Base-by-base conservation (phyloP, 345 rosid genomes). In the Hibiscus syriacus region DNA sequence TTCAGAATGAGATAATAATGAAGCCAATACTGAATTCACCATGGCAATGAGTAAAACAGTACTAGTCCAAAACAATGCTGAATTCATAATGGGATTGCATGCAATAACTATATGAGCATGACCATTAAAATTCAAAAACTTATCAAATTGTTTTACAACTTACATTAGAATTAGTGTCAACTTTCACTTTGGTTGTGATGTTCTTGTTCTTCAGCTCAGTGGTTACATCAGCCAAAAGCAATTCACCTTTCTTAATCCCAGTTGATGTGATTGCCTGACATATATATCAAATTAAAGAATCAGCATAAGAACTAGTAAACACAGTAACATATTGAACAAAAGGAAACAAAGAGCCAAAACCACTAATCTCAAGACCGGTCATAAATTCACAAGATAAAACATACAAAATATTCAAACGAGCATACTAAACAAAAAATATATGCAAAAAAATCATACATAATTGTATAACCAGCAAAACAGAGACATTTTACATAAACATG, bases 191-290 rank as follows among this genome's bases (percentile, higher is more conserved):
- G 75, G 91, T 79, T 7, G 94, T 90, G 77, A 87, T 48, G 67
- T 90, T 93, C 83, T 85, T 93, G 86, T 86, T 90, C 88, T 83
- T 94, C 80, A 91, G 81, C 84, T 86, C 96, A 32, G 96, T 87
- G 63, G 73, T 77, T 32, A 94, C 84, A 85, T 94, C 99, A 68
- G 90, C 97, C 19, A 86, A n/a, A n/a, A n/a, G n/a, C n/a, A n/a
- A n/a, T n/a, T n/a, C n/a, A n/a, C n/a, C n/a, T n/a, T n/a, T n/a
- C 87, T 87, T 89, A 0, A 75, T 77, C 70, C 89, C 99, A 9
- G 84, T 64, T 4, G 95, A 78, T 29, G 99, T 89, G 63, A 94
- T 79, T 0, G 89, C 79, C 99, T 93, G 75, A 57, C 64, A 53
- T 23, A 50, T 46, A 23, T 11, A 25, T 17, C 36, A 0, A 64